Evolutionary conservation across 805 yeast genomes (phyloP), one percentile per base, ranked within the genome.

Genomic region (Pichia eremophila): DNA sequence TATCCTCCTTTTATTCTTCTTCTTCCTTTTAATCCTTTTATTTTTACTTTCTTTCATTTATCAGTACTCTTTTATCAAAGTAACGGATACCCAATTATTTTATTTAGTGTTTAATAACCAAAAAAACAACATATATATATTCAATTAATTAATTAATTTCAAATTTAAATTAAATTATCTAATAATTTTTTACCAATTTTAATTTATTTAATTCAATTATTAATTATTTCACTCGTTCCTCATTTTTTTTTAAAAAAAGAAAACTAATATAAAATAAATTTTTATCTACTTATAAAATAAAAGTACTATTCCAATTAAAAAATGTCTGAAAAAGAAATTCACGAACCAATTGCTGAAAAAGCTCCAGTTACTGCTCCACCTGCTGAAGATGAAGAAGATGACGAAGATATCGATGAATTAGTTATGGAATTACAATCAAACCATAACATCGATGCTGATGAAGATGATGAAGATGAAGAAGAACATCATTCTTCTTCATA

Each of bases 401-500:
- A 79, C 54, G 56, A 51, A 28, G 85, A 81, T 60, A 80, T 81
- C 55, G 86, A 81, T 57, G 83, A 81, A 66, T 78, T 83, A 66
- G 78, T 83, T 57, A 75, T 78, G 55, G 95, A 88, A 62, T 75
- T 88, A 61, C 95, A 87, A 73, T 79, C 85, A 50, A 70, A 81
- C 68, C 74, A 72, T 55, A 78, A 74, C 57, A 17, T 36, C 8
- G 39, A n/a, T 36, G 58, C 41, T 35, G 57, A 40, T 19, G 81
- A 73, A n/a, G 75, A 62, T 37, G 78, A 65, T 1, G 83, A 76
- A 45, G 78, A 70, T 43, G 80, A 71, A 44, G 71, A 63, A 27
- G 69, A 56, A 42, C 55, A 46, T 40, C 78, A 77, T 40, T 79
- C 74, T 48, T 75, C 74, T 55, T 73, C 79, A 49, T 79, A 78